Percentiles rank a stretch among this genome's conserved stretches.
These are phyloP conservation scores for Babesia bovis DNA, from an alignment of 169 alveolate genomes.

Conservation along the genomic window DNA sequence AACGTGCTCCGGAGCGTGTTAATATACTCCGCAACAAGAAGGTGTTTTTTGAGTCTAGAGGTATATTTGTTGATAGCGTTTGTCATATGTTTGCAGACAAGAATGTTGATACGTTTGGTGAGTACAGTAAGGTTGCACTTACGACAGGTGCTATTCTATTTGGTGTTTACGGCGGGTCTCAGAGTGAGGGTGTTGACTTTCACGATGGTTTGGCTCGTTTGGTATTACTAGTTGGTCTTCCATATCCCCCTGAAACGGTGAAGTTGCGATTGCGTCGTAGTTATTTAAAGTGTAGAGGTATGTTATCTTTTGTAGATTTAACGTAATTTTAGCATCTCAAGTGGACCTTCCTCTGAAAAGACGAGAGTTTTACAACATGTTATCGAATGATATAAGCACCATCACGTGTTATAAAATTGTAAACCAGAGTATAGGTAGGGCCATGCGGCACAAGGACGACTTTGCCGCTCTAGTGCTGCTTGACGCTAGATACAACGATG, in stretches of 20 bases:
- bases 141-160: slow-evolving; percentile 86
- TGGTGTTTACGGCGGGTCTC: slow-evolving; percentile 78
- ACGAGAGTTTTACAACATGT: slow-evolving; percentile 26
- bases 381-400: slow-evolving; percentile 70
- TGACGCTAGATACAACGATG: slow-evolving; percentile 80
- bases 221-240: slow-evolving; percentile 92
- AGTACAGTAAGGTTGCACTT: slow-evolving; percentile 34
- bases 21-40: slow-evolving; percentile 16
- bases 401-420: slow-evolving; percentile 89
- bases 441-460: slow-evolving; percentile 93
- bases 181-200: slow-evolving; percentile 97
- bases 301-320: background rate
- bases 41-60: slow-evolving; percentile 47
- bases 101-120: slow-evolving; percentile 1
- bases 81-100: background rate
- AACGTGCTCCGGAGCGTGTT: slow-evolving; percentile 11
- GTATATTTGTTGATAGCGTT: background rate
- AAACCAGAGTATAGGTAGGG: slow-evolving; percentile 96
- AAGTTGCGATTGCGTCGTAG: slow-evolving; percentile 43
- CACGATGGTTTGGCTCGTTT: slow-evolving; percentile 91
- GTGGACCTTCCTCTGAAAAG: background rate
- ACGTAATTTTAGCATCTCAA: background rate
- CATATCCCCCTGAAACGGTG: slow-evolving; percentile 78
- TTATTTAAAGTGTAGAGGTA: slow-evolving; percentile 14
- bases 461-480: slow-evolving; percentile 89